phyloP scores from a whole-genome alignment of 257 asterid species.

The Hygrophila difformis region DNA sequence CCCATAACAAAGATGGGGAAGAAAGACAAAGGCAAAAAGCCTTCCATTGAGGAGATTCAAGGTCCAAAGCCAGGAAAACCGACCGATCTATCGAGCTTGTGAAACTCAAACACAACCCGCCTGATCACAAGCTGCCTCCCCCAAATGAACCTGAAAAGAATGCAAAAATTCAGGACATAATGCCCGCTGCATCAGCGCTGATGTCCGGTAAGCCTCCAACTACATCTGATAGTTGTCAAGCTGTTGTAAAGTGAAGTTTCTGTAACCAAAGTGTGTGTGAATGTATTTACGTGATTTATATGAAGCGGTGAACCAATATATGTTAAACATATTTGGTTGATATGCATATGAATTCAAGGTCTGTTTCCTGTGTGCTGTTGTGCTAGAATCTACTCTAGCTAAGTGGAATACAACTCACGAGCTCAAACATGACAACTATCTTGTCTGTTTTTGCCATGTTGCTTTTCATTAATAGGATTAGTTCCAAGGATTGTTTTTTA shows the following conservation, averaged over 20 bases:
- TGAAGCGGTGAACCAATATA: too few species aligned
- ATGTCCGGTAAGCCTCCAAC: neutral
- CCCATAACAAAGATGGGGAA: slow-evolving; percentile 37
- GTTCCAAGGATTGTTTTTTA: too few species aligned
- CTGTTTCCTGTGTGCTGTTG: too few species aligned
- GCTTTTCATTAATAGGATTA: too few species aligned
- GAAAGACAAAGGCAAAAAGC: slow-evolving; percentile 31
- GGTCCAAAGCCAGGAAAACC: slow-evolving; percentile 69
- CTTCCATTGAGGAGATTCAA: slow-evolving; percentile 37
- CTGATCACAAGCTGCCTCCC: slow-evolving; percentile 24
- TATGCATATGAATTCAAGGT: too few species aligned
- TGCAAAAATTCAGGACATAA: slow-evolving; percentile 12
- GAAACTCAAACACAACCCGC: slow-evolving; percentile 46
- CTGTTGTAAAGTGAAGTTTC: slow-evolving; percentile 15
- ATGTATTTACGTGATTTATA: too few species aligned
- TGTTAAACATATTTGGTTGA: too few species aligned
- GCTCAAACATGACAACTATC: too few species aligned
- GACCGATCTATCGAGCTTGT: slow-evolving; percentile 48
- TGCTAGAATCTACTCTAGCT: too few species aligned
- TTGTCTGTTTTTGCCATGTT: too few species aligned
- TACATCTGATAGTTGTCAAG: neutral
- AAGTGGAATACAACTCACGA: too few species aligned
- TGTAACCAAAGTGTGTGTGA: neutral
- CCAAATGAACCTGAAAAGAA: slow-evolving; percentile 17
- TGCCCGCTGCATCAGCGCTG: neutral